Percentiles rank a stretch among this genome's conserved stretches.
phyloP scores from a whole-genome alignment of 2,329 filamentous ascomycete species.

The Ophiostoma sp. region DNA sequence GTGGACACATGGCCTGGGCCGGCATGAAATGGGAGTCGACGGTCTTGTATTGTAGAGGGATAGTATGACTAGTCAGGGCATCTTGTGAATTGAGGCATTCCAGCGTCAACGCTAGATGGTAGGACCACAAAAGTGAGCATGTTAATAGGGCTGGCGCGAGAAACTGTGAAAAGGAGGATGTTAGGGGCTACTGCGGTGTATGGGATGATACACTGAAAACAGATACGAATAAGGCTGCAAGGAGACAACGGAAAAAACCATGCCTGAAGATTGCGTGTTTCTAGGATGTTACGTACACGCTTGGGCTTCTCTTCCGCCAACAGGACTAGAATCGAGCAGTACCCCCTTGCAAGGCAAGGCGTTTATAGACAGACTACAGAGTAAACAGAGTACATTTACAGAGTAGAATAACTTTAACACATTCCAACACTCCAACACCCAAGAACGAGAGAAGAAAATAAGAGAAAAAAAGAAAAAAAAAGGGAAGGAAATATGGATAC shows the following conservation, averaged over 20 bases:
- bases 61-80: background rate
- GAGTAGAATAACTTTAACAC: background rate
- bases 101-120: background rate
- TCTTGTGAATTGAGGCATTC: background rate
- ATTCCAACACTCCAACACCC: no score
- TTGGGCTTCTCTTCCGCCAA: background rate
- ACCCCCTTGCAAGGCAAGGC: background rate
- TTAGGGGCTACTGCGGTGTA: no score
- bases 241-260: background rate
- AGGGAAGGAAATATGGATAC: background rate
- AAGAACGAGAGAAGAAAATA: background rate
- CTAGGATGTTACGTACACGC: conserved; percentile 4
- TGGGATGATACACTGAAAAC: background rate
- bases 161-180: background rate
- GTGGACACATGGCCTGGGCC: background rate
- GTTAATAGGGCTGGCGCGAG: background rate
- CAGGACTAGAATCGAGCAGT: background rate
- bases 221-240: background rate
- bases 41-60: no score
- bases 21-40: background rate
- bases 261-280: background rate
- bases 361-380: background rate
- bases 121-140: conserved; percentile 6
- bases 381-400: no score
- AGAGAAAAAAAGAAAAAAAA: background rate